Base-by-base conservation (phyloP, 805 yeast genomes). In the Lipomyces anomalus region DNA sequence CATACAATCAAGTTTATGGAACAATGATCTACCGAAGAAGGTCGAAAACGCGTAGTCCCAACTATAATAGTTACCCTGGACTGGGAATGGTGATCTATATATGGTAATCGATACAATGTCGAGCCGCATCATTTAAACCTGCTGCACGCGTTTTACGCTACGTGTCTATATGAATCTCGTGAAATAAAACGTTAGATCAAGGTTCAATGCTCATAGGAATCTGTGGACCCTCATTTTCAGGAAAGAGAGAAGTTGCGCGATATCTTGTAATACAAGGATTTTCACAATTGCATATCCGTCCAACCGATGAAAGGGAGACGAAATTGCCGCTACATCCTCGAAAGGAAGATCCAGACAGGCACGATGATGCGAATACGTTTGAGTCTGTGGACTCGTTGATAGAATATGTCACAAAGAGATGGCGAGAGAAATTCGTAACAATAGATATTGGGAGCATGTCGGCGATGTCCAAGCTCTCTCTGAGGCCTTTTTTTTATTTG, bases 401-500 rank as follows among this genome's bases (percentile, higher is more conserved):
- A 2, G 76, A 76, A 5, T 73, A 70, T 57, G 85, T 78, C 11
- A 88, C 95, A 0, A 59, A 63, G 32, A 68, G 79, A 45, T 89
- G 95, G 88, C 66, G 70, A 20, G 64, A 71, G 11, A 68, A 82
- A 55, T 79, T 68, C 57, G 94, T 85, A 2, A 59, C 83, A 2
- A 62, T 75, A 0, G 75, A 76, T 44, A 67, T 83, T 9, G 64
- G 62, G 3, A 61, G 73, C 40, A 67, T 83, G 22, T 67, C 69
- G 1, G 65, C 63, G 21, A 33, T 50, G 7, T 43, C 44, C 16
- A 38, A 23, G 36, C 63, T 84, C 4, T 68, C 73, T 28, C 78
- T 80, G 50, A 67, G 95, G 45, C 96, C 97, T 0, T 89, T 85
- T 61, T 87, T 88, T 60, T 71, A 87, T 21, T 95, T 87, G 61